Evolutionary conservation across 148 eudicot species (phyloP).

Genomic region (Linanthus parryae): DNA sequence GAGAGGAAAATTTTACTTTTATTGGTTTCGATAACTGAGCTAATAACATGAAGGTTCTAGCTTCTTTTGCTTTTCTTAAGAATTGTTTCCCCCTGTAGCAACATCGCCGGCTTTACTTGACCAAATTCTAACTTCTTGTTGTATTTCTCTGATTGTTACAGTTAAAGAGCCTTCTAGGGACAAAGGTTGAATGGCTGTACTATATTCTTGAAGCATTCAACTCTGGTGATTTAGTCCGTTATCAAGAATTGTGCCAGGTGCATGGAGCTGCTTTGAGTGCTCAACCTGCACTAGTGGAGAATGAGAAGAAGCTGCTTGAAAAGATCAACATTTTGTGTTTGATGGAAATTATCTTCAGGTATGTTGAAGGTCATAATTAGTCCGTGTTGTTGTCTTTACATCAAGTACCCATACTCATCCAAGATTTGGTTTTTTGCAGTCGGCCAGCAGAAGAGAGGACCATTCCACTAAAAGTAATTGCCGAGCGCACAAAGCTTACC

Average conservation of each 20-base stretch:
- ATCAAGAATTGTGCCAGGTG: constrained; percentile 80
- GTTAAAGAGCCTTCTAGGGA: constrained; percentile 81
- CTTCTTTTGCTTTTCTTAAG: too few species aligned
- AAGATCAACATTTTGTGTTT: constrained; percentile 92
- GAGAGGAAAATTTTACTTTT: too few species aligned
- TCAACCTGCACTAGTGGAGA: constrained; percentile 90
- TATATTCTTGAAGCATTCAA: constrained; percentile 87
- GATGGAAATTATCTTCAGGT: constrained; percentile 98
- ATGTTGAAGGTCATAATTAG: too few species aligned
- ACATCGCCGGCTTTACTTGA: too few species aligned
- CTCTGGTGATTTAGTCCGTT: constrained; percentile 74
- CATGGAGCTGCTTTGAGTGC: constrained; percentile 72
- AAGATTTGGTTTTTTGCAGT: constrained; percentile 33
- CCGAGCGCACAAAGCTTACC: constrained; percentile 69
- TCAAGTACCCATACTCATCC: neutral
- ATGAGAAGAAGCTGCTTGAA: constrained; percentile 80
- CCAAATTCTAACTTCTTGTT: too few species aligned
- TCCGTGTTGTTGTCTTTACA: too few species aligned
- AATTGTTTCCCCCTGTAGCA: too few species aligned
- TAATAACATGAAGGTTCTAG: too few species aligned
- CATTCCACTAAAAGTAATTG: constrained; percentile 72
- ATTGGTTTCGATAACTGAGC: too few species aligned
- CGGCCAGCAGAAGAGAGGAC: constrained; percentile 92
- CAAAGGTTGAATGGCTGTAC: constrained; percentile 96
- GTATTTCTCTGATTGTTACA: too few species aligned